These are phyloP conservation scores for Astragalus glycyphyllos DNA, from an alignment of 306 rosid species.

Conservation along the genomic window DNA sequence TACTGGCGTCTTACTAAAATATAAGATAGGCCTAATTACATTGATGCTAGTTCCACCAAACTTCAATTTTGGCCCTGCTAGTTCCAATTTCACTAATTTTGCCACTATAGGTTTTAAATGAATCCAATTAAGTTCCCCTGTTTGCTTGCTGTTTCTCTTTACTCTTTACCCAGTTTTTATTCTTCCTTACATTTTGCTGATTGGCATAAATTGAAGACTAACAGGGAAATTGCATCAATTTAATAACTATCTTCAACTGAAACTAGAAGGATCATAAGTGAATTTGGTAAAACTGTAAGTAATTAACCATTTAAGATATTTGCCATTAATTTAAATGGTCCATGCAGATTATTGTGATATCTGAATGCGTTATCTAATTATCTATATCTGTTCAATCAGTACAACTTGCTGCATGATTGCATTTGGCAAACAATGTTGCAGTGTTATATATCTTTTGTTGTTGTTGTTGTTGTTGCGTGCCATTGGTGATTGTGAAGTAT, in stretches of 20 bases:
- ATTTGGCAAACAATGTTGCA: neutral
- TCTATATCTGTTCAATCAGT: slow-evolving; percentile 3
- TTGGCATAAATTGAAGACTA: slow-evolving; percentile 22
- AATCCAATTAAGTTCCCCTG: slow-evolving; percentile 15
- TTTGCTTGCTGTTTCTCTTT: neutral
- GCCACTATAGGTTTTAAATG: slow-evolving; percentile 14
- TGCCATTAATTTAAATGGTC: slow-evolving; percentile 25
- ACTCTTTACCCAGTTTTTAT: neutral
- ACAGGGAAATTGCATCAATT: slow-evolving; percentile 12
- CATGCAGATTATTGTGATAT: slow-evolving; percentile 36
- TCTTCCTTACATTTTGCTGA: slow-evolving; percentile 17
- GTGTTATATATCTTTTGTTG: slow-evolving; percentile 12
- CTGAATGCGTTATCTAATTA: slow-evolving; percentile 12
- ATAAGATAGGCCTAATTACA: neutral
- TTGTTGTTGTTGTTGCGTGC: slow-evolving; percentile 6
- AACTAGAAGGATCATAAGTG: slow-evolving; percentile 3
- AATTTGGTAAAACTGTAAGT: slow-evolving; percentile 15
- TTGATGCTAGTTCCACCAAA: slow-evolving; percentile 21
- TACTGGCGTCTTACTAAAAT: neutral
- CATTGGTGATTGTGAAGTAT: slow-evolving; percentile 11
- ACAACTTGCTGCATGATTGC: slow-evolving; percentile 35
- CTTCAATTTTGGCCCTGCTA: slow-evolving; percentile 14
- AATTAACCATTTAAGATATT: slow-evolving; percentile 12
- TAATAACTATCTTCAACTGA: slow-evolving; percentile 30
- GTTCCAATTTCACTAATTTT: slow-evolving; percentile 13